Conservation (phyloP, 2,329 filamentous ascomycete genomes). For the Niveomyces coronatus region DNA sequence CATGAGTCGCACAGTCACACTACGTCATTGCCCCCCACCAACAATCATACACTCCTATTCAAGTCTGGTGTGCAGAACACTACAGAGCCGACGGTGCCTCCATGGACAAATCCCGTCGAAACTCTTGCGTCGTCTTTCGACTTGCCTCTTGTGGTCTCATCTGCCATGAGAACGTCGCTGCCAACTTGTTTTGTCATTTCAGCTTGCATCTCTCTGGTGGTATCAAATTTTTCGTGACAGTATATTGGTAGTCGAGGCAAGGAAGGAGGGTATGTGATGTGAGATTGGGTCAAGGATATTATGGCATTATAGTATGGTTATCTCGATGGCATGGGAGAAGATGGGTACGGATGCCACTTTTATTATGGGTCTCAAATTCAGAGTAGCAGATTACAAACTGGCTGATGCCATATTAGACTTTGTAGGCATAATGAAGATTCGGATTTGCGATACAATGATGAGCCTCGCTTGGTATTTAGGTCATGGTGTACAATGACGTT, state of each 20-base stretch:
- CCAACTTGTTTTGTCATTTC: not conserved
- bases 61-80: no score
- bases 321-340: conserved; percentile 4
- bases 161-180: not conserved
- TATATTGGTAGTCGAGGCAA: not conserved
- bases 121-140: not conserved
- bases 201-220: no score
- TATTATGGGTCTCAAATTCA: conserved; percentile 10
- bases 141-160: not conserved
- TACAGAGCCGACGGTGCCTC: no score
- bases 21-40: not conserved
- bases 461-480: no score
- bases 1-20: not conserved
- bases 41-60: no score
- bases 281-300: not conserved
- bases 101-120: not conserved
- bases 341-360: not conserved
- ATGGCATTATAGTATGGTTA: conserved; percentile 10
- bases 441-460: no score
- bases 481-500: no score
- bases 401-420: conserved; percentile 8
- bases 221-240: no score
- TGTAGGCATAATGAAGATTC: conserved; percentile 7
- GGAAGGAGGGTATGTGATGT: not conserved
- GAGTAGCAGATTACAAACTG: conserved; percentile 7